These are phyloP conservation scores for Cryptococcus neoformans DNA, from an alignment of 1,284 basidiomycete genomes.

Conservation along the genomic window DNA sequence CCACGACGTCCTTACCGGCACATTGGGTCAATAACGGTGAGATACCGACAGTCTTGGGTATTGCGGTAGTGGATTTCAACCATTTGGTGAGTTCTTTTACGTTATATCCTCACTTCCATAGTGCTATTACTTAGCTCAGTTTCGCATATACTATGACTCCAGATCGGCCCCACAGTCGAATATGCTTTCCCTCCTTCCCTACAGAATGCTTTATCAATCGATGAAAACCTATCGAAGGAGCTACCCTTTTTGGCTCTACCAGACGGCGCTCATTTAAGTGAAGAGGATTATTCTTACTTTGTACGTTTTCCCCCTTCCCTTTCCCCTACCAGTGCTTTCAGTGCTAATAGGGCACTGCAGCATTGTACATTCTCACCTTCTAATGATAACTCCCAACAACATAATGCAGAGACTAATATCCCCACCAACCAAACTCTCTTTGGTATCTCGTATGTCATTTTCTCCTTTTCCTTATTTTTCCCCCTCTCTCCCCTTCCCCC, in stretches of 20 bases:
- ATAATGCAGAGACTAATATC: slow-evolving; percentile 25
- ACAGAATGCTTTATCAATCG: slow-evolving; percentile 64
- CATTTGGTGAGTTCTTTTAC: slow-evolving; percentile 63
- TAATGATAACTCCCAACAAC: slow-evolving; percentile 6
- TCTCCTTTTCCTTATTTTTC: neutral
- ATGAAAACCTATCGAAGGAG: slow-evolving; percentile 75
- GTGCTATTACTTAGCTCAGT: neutral
- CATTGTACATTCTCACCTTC: slow-evolving; percentile 56
- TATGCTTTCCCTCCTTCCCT: slow-evolving; percentile 59
- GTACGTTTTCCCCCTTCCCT: slow-evolving; percentile 58
- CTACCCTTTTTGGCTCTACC: slow-evolving; percentile 97
- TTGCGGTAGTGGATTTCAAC: slow-evolving; percentile 86
- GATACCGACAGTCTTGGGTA: slow-evolving; percentile 59
- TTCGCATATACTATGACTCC: slow-evolving; percentile 2
- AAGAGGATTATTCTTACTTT: slow-evolving; percentile 97
- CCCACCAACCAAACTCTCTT: slow-evolving; percentile 65
- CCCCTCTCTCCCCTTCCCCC: too few relatives aligned
- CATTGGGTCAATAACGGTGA: slow-evolving; percentile 47
- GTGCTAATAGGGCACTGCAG: slow-evolving; percentile 50
- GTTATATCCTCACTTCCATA: neutral
- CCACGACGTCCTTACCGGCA: too few relatives aligned
- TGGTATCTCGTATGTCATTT: slow-evolving; percentile 69
- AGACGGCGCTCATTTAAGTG: slow-evolving; percentile 90
- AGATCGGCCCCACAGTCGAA: slow-evolving; percentile 90
- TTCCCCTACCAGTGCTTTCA: slow-evolving; percentile 6